Percentiles rank a stretch among this genome's conserved stretches.
These are phyloP conservation scores for Dinochytrium kinnereticum DNA, from an alignment of 371 early-diverging fungal species.

Conservation along the genomic window DNA sequence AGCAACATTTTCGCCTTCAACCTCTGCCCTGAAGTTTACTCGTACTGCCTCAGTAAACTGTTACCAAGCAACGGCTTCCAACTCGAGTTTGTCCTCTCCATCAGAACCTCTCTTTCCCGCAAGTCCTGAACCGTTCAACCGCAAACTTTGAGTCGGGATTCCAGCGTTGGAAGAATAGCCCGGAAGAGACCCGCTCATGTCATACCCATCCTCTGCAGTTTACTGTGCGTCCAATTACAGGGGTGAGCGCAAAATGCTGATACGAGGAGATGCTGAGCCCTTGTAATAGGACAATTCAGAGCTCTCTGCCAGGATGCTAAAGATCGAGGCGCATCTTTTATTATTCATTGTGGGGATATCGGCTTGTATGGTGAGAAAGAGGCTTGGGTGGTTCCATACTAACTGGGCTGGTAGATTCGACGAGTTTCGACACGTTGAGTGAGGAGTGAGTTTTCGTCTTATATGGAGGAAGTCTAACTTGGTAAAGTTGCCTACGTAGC, in stretches of 20 bases:
- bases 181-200: background rate
- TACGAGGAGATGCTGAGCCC: background rate
- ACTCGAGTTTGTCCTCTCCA: too few relatives aligned
- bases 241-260: background rate
- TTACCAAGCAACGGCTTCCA: too few relatives aligned
- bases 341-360: conserved; percentile 16
- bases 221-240: conserved; percentile 13
- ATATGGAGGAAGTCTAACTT: too few relatives aligned
- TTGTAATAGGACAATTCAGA: background rate
- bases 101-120: too few relatives aligned
- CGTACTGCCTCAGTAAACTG: too few relatives aligned
- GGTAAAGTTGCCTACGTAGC: too few relatives aligned
- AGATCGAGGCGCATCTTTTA: background rate
- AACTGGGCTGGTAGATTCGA: background rate
- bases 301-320: conserved; percentile 14
- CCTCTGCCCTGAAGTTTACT: too few relatives aligned
- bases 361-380: background rate
- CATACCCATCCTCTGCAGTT: conserved; percentile 1
- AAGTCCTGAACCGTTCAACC: too few relatives aligned
- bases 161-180: too few relatives aligned
- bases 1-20: too few relatives aligned
- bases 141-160: too few relatives aligned
- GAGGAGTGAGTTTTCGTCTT: conserved; percentile 8
- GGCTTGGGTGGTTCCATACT: background rate
- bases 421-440: conserved; percentile 5